Conservation (phyloP, 179 eudicot species). For the Silene vulgaris region DNA sequence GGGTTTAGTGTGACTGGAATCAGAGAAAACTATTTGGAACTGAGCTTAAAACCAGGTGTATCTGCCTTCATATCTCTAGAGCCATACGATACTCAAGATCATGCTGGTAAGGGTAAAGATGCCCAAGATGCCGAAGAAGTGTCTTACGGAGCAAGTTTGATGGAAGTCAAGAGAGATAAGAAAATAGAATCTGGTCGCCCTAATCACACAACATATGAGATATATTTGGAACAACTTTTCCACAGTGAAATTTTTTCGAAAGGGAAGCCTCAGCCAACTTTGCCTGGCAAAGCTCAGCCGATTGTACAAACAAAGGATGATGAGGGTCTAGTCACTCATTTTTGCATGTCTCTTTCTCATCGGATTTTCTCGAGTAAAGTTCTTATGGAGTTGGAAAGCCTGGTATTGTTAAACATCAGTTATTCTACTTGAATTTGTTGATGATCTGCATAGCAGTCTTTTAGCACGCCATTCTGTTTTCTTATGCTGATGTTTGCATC, state of each 20-base stretch:
- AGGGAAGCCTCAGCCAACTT: constrained; percentile 41
- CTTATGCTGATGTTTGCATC: constrained; percentile 13
- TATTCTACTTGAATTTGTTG: constrained; percentile 1
- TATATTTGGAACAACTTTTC: constrained; percentile 70
- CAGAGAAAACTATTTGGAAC: constrained; percentile 66
- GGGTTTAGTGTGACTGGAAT: constrained; percentile 74
- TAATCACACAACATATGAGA: constrained; percentile 51
- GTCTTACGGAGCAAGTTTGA: constrained; percentile 35
- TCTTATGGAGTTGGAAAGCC: constrained; percentile 55
- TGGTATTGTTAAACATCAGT: constrained; percentile 45
- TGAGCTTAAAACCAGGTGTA: constrained; percentile 67
- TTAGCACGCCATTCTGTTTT: constrained; percentile 2
- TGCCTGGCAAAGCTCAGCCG: constrained; percentile 40
- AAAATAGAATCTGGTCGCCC: constrained; percentile 43
- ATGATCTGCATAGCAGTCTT: neutral
- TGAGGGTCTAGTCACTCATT: constrained; percentile 70
- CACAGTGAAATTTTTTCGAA: constrained; percentile 59
- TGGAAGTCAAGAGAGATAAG: constrained; percentile 29
- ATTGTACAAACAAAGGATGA: constrained; percentile 52
- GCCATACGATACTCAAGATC: constrained; percentile 45
- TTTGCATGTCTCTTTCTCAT: constrained; percentile 86
- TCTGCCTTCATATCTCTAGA: constrained; percentile 65
- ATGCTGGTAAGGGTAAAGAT: constrained; percentile 28
- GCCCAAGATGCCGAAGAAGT: constrained; percentile 37
- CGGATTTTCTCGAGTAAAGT: constrained; percentile 77